Conservation (phyloP, 768 basidiomycete species). For the Pholiota microspora region DNA sequence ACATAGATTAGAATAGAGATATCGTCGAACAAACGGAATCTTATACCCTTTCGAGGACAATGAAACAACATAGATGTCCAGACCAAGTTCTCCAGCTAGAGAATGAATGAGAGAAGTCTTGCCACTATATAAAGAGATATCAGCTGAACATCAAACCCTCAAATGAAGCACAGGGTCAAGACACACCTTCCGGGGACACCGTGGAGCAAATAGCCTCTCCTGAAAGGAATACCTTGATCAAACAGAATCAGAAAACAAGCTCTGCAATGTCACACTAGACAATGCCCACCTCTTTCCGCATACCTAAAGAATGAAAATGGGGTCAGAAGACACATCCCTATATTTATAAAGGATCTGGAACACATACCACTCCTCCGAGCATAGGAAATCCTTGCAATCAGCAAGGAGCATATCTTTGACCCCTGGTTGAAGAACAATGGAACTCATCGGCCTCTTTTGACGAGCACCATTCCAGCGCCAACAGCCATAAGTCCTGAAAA, state of each 20-base stretch:
- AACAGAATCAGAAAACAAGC: background rate
- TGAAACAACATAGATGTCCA: slow-evolving; percentile 91
- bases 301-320: slow-evolving; percentile 51
- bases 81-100: slow-evolving; percentile 76
- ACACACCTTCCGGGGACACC: slow-evolving; percentile 82
- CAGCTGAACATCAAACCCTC: slow-evolving; percentile 3
- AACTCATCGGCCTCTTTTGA: slow-evolving; percentile 88
- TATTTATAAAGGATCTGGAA: slow-evolving; percentile 3
- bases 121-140: slow-evolving; percentile 45
- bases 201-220: slow-evolving; percentile 80
- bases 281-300: slow-evolving; percentile 75
- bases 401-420: slow-evolving; percentile 89
- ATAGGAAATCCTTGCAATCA: slow-evolving; percentile 83
- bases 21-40: slow-evolving; percentile 2
- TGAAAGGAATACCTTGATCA: slow-evolving; percentile 78
- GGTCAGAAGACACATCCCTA: slow-evolving; percentile 17
- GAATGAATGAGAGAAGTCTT: slow-evolving; percentile 88
- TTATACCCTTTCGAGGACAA: slow-evolving; percentile 82
- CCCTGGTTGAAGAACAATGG: slow-evolving; percentile 87
- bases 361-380: slow-evolving; percentile 83
- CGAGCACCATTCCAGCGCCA: slow-evolving; percentile 91
- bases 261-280: slow-evolving; percentile 8
- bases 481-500: slow-evolving; percentile 59
- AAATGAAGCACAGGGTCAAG: background rate
- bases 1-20: slow-evolving; percentile 9